A percentile compares a stretch with the other conserved stretches of the same genome.
phyloP scores from a whole-genome alignment of 1,284 basidiomycete genomes.

The Fomitopsis pinicola region DNA sequence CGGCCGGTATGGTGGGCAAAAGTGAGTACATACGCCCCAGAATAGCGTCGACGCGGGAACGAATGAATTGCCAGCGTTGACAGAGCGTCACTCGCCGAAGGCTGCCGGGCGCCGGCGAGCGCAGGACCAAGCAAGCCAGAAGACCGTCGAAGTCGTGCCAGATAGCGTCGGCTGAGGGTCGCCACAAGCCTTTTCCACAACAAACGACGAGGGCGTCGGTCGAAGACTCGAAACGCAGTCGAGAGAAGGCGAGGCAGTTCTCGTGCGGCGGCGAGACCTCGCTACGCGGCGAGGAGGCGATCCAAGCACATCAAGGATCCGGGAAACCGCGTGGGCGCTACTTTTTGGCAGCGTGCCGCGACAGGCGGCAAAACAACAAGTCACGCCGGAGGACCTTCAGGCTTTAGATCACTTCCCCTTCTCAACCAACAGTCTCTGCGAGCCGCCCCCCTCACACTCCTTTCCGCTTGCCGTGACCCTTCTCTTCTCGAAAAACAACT shows the following conservation, averaged over 20 bases:
- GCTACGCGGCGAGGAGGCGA: background rate
- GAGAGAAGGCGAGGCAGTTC: constrained; percentile 2
- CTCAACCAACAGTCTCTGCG: constrained; percentile 2
- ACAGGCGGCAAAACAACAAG: constrained; percentile 2
- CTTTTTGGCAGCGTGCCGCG: background rate
- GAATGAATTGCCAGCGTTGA: too few species aligned
- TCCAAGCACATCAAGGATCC: background rate
- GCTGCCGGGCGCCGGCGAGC: background rate
- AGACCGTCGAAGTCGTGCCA: background rate
- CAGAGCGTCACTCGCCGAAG: too few species aligned
- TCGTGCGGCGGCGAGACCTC: constrained; percentile 3
- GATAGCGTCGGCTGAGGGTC: background rate
- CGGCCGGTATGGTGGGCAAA: too few species aligned
- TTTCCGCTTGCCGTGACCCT: constrained; percentile 1
- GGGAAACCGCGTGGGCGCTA: constrained; percentile 1
- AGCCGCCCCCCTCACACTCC: constrained; percentile 5
- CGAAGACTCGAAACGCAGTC: background rate
- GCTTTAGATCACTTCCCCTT: constrained; percentile 1
- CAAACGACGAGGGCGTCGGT: background rate
- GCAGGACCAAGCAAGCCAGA: background rate
- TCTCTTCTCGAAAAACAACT: background rate
- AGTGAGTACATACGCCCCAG: too few species aligned
- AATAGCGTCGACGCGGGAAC: too few species aligned
- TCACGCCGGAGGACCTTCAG: background rate
- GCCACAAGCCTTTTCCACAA: background rate